Conservation (phyloP, 352 stramenopile genomes). For the Pelagophyceae sp. region DNA sequence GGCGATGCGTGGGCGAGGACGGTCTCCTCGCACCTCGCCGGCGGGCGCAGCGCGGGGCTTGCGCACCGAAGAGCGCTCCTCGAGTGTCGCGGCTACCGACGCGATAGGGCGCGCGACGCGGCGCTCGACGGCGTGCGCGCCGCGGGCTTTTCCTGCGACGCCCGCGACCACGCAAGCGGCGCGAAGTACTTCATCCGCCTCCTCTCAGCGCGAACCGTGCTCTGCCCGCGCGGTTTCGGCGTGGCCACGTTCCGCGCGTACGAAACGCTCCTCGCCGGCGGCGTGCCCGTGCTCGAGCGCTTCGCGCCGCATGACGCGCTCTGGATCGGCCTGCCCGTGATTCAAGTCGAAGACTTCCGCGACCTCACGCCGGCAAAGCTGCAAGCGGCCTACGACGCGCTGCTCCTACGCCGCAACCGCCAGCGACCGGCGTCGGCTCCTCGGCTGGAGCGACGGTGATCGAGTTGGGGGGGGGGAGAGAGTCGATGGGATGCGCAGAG, state of each 20-base stretch:
- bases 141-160: background rate
- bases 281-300: background rate
- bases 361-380: conserved; percentile 1
- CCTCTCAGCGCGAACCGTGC: background rate
- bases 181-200: background rate
- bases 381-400: background rate
- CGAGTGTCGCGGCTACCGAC: background rate
- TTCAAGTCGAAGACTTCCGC: background rate
- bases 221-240: conserved; percentile 4
- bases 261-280: conserved; percentile 2
- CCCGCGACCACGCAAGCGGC: background rate
- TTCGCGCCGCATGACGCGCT: background rate
- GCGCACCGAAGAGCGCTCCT: background rate
- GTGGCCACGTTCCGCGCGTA: conserved; percentile 5
- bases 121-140: background rate
- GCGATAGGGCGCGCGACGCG: background rate
- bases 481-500: too few species aligned
- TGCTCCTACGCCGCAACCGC: too few species aligned
- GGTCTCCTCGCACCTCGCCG: background rate
- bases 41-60: background rate
- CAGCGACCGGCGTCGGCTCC: too few species aligned
- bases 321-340: background rate
- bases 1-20: background rate
- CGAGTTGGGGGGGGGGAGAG: too few species aligned
- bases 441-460: too few species aligned